Percentiles rank a stretch among this genome's conserved stretches.
Conservation (phyloP, 345 rosid genomes). For the Crucihimalaya himalaica region DNA sequence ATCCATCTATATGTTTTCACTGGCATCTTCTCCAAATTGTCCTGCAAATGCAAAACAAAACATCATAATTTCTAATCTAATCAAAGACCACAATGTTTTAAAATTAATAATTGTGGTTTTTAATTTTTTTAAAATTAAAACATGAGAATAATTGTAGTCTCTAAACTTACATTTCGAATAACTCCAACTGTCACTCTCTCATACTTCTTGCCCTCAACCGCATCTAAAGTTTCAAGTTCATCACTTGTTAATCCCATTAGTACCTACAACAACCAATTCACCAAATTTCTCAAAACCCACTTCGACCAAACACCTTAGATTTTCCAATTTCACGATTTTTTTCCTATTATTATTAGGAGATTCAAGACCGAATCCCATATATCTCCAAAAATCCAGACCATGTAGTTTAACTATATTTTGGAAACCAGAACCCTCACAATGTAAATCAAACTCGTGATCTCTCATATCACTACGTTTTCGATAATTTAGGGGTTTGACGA, state of each 20-base stretch:
- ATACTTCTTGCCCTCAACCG: conserved; percentile 74
- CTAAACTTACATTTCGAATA: conserved; percentile 47
- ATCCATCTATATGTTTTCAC: conserved; percentile 73
- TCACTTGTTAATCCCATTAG: conserved; percentile 64
- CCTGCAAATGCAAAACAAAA: conserved; percentile 45
- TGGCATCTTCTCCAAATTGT: conserved; percentile 48
- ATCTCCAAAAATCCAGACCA: too few relatives aligned
- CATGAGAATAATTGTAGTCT: not conserved
- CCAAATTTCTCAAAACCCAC: not conserved
- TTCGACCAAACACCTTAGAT: not conserved
- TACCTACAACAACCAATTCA: conserved; percentile 45
- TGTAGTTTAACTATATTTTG: too few relatives aligned
- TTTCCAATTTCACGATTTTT: too few relatives aligned
- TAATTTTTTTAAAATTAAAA: too few relatives aligned
- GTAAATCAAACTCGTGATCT: too few relatives aligned
- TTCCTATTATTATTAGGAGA: too few relatives aligned
- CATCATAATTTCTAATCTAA: not conserved
- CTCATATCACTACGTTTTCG: too few relatives aligned
- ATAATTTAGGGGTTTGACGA: too few relatives aligned
- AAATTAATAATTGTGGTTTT: not conserved
- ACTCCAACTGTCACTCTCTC: conserved; percentile 57
- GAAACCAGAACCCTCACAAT: too few relatives aligned
- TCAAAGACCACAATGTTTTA: not conserved
- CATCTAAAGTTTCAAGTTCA: conserved; percentile 62
- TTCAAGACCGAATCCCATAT: too few relatives aligned